phyloP scores from a whole-genome alignment of 306 rosid genomes.

The Rosa chinensis region DNA sequence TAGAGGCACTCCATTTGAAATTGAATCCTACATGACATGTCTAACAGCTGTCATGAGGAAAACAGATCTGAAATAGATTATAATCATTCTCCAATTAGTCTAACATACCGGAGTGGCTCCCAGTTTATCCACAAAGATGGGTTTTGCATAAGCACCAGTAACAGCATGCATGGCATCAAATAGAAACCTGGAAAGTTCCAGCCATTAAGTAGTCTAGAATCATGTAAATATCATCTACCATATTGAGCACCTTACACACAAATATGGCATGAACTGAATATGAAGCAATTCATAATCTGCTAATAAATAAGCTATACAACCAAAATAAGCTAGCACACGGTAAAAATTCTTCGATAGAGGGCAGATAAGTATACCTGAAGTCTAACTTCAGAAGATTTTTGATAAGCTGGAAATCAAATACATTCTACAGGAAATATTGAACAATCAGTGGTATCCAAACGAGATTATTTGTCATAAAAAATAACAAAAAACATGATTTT shows the following conservation, averaged over 20 bases:
- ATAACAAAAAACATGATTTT: conserved; percentile 13
- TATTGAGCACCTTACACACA: conserved; percentile 14
- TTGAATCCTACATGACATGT: conserved; percentile 68
- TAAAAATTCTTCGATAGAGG: conserved; percentile 17
- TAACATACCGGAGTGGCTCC: conserved; percentile 72
- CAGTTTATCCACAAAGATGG: conserved; percentile 91
- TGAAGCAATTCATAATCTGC: not conserved
- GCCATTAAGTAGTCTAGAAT: conserved; percentile 21
- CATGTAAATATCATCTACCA: conserved; percentile 3
- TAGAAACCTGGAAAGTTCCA: conserved; percentile 53
- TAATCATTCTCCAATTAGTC: conserved; percentile 5
- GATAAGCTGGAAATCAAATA: conserved; percentile 86
- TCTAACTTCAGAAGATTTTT: conserved; percentile 66
- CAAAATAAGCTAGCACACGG: conserved; percentile 14
- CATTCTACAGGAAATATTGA: conserved; percentile 59
- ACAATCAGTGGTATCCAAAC: conserved; percentile 26
- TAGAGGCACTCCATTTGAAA: conserved; percentile 83
- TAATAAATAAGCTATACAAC: not conserved
- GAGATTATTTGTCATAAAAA: conserved; percentile 21
- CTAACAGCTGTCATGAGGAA: conserved; percentile 37
- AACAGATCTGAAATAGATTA: conserved; percentile 2
- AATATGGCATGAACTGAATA: not conserved
- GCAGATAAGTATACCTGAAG: conserved; percentile 56
- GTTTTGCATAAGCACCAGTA: conserved; percentile 93
- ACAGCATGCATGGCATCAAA: conserved; percentile 99